A percentile compares a stretch with the other conserved stretches of the same genome.
Conservation (phyloP, 1,284 basidiomycete genomes). For the Trichosporon ovoides region DNA sequence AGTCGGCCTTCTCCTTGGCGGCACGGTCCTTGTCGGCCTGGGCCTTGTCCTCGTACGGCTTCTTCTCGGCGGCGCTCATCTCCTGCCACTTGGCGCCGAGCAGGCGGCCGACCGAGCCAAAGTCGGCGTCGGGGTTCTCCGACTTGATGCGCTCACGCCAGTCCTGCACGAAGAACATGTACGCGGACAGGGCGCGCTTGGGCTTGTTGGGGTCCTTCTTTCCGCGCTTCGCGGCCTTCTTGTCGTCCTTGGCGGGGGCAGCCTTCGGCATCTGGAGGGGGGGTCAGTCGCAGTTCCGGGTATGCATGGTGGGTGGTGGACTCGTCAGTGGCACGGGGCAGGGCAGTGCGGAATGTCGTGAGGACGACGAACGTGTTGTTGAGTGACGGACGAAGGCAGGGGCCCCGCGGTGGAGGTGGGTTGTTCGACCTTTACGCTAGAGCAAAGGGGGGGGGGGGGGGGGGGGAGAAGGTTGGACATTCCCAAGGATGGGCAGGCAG, state of each 20-base stretch:
- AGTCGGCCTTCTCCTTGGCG: constrained; percentile 55
- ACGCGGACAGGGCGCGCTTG: constrained; percentile 72
- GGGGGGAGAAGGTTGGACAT: neutral
- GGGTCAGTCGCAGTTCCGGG: constrained; percentile 2
- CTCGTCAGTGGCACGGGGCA: neutral
- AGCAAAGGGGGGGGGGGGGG: constrained; percentile 4
- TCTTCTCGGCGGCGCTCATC: constrained; percentile 74
- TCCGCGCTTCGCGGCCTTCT: constrained; percentile 56
- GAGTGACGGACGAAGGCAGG: neutral
- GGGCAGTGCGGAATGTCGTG: neutral
- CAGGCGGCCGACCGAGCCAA: constrained; percentile 86
- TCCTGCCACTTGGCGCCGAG: constrained; percentile 88
- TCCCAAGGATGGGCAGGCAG: constrained; percentile 2
- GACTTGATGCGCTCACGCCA: constrained; percentile 90
- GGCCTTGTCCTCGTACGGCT: constrained; percentile 89
- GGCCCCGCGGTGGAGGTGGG: constrained; percentile 2
- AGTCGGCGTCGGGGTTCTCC: constrained; percentile 90
- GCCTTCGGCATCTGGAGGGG: constrained; percentile 58
- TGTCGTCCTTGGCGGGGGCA: constrained; percentile 56
- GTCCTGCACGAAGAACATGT: constrained; percentile 98
- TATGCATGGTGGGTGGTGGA: neutral
- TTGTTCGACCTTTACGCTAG: neutral
- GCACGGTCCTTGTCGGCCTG: constrained; percentile 73
- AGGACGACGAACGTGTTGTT: neutral
- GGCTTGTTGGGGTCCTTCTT: constrained; percentile 47